Conservation (phyloP, 1,284 basidiomycete genomes). For the Sanghuangporus baumii region DNA sequence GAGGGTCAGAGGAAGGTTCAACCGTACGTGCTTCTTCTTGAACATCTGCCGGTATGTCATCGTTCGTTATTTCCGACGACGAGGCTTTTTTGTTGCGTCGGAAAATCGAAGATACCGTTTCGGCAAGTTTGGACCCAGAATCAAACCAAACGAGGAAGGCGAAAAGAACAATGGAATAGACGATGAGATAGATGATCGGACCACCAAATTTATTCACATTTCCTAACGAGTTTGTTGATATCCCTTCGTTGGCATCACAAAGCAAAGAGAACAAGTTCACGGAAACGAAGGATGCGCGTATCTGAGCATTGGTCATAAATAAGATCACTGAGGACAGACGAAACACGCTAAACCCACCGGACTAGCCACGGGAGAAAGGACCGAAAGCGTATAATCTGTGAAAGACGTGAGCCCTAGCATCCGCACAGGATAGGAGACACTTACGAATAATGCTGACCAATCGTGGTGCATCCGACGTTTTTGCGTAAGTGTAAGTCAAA, state of each 20-base stretch:
- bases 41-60: constrained; percentile 39
- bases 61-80: constrained; percentile 11
- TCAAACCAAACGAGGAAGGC: constrained; percentile 56
- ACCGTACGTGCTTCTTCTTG: constrained; percentile 47
- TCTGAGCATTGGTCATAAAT: constrained; percentile 26
- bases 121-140: constrained; percentile 46
- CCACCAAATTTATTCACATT: constrained; percentile 62
- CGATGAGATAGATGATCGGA: constrained; percentile 69
- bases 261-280: constrained; percentile 75
- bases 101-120: constrained; percentile 15
- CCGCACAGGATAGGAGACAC: constrained; percentile 17
- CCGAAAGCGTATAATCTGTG: constrained; percentile 58
- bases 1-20: constrained; percentile 43
- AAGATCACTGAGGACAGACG: not conserved
- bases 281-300: constrained; percentile 64
- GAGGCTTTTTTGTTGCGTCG: constrained; percentile 17
- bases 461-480: constrained; percentile 44
- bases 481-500: constrained; percentile 65
- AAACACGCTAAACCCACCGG: constrained; percentile 41
- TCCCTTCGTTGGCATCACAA: constrained; percentile 51
- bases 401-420: not conserved
- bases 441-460: constrained; percentile 58
- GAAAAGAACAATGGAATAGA: constrained; percentile 49
- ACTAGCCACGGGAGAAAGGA: constrained; percentile 65
- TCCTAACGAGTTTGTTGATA: constrained; percentile 44